Base-by-base conservation (phyloP, 306 rosid species). In the Dryas alaskensis region DNA sequence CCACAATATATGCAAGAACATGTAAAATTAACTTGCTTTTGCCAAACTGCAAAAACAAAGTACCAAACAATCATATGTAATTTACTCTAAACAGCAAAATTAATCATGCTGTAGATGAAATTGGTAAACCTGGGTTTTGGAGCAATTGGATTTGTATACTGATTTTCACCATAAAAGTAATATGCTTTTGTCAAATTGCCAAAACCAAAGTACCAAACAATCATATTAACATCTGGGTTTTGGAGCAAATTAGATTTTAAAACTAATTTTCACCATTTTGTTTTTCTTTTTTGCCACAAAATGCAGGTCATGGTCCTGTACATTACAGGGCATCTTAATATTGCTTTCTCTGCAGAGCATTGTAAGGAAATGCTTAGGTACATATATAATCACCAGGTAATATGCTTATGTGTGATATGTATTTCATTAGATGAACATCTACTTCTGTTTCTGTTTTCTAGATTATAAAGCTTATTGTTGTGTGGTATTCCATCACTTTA, bases 371-470 rank as follows among this genome's bases (percentile, higher is more conserved):
- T 89, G 64, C 86, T 87, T 4, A 82, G 91, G 25, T 89, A 83
- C 79, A 68, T 86, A n/a, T 89, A 92, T 45, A 80, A 39, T 70
- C 92, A 89, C 50, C 96, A 90, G 87, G 90, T 88, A 75, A 49
- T 25, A 27, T 8, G n/a, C 10, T 19, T 10, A 47, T 58, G 39
- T 1, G 64, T 54, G 13, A 27, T 1, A 31, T 31, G 37, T 31
- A 1, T 59, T 40, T 42, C 14, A 42, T 48, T 42, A 5, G 37
- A 14, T 6, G 4, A 7, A 12, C 14, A 13, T 42, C 1, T 22
- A 46, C 0, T 44, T 7, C 2, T 65, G 47, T 65, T 44, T 17
- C 16, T 10, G 48, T 19, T 13, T 9, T 8, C 16, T 7, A 31
- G 37, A 31, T 31, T 31, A 31, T 1, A 31, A 31, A 31, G 37